Evolutionary conservation across 768 basidiomycete genomes (phyloP).

Genomic region (Mycena crocata): DNA sequence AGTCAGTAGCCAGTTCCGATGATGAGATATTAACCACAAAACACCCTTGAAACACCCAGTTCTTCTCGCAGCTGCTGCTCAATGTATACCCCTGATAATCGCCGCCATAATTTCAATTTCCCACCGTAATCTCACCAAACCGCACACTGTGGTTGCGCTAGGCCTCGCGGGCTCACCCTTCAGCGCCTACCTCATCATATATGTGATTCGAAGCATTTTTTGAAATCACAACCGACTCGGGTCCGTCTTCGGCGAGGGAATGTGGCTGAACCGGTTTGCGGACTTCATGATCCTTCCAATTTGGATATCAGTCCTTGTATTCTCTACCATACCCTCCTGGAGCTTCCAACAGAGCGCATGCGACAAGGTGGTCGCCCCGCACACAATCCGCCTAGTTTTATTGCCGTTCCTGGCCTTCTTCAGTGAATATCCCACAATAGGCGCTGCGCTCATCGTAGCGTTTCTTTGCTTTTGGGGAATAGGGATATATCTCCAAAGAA

Average conservation of each 20-base stretch:
- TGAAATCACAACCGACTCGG: slow-evolving; percentile 3
- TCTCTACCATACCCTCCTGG: slow-evolving; percentile 15
- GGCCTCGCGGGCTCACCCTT: slow-evolving; percentile 25
- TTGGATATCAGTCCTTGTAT: slow-evolving; percentile 21
- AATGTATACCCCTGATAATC: slow-evolving; percentile 30
- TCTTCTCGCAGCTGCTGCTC: slow-evolving; percentile 28
- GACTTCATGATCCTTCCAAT: slow-evolving; percentile 14
- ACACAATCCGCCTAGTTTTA: not conserved
- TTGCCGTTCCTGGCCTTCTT: slow-evolving; percentile 15
- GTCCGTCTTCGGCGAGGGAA: slow-evolving; percentile 19
- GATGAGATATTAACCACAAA: too few relatives aligned
- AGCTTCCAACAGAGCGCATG: slow-evolving; percentile 27
- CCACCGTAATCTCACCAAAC: slow-evolving; percentile 25
- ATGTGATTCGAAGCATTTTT: slow-evolving; percentile 17
- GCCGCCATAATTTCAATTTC: slow-evolving; percentile 24
- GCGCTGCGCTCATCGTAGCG: not conserved
- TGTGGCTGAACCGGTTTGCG: slow-evolving; percentile 1
- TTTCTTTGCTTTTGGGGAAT: not conserved
- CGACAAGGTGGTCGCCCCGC: slow-evolving; percentile 18
- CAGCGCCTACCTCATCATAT: slow-evolving; percentile 26
- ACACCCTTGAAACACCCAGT: slow-evolving; percentile 1
- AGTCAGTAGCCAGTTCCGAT: too few relatives aligned
- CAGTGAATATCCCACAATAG: not conserved
- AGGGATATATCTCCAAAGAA: not conserved
- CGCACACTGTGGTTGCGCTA: slow-evolving; percentile 19